Conservation (phyloP, 2,329 filamentous ascomycete species). For the Ascosphaera pollenicola region DNA sequence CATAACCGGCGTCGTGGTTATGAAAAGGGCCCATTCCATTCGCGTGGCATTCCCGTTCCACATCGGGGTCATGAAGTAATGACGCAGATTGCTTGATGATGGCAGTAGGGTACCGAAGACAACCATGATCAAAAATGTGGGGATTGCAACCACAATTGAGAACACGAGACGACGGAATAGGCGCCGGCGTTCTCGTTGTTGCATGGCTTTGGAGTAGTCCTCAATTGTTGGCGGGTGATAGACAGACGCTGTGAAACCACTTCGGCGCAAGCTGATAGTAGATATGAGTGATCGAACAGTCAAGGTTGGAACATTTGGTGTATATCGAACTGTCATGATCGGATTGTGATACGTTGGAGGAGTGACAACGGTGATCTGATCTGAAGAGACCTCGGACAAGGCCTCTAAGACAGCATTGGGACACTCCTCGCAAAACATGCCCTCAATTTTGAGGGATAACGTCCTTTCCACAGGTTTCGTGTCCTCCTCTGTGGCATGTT, state of each 20-base stretch:
- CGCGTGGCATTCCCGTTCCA: slow-evolving; percentile 48
- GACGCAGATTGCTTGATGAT: slow-evolving; percentile 31
- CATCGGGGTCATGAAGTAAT: slow-evolving; percentile 49
- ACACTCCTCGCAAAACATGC: slow-evolving; percentile 56
- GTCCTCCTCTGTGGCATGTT: slow-evolving; percentile 15
- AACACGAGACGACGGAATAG: slow-evolving; percentile 50
- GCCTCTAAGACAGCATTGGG: slow-evolving; percentile 25
- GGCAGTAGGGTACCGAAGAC: slow-evolving; percentile 73
- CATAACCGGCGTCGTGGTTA: slow-evolving; percentile 69
- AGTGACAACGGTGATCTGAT: slow-evolving; percentile 16
- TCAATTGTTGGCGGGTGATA: slow-evolving; percentile 67
- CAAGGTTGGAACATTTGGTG: slow-evolving; percentile 42
- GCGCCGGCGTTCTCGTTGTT: slow-evolving; percentile 43
- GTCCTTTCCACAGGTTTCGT: slow-evolving; percentile 24
- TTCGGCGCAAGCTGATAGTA: slow-evolving; percentile 43
- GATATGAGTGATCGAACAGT: slow-evolving; percentile 55
- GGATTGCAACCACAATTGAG: slow-evolving; percentile 48
- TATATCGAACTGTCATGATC: slow-evolving; percentile 48
- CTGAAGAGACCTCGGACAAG: slow-evolving; percentile 26
- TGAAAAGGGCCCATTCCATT: slow-evolving; percentile 56
- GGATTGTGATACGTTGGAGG: slow-evolving; percentile 37
- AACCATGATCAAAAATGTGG: slow-evolving; percentile 70
- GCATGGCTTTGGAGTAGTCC: slow-evolving; percentile 54
- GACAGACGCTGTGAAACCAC: slow-evolving; percentile 43
- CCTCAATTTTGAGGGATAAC: slow-evolving; percentile 43